These are phyloP conservation scores for Claviceps arundinis DNA, from an alignment of 2,329 filamentous ascomycete genomes.

Conservation along the genomic window DNA sequence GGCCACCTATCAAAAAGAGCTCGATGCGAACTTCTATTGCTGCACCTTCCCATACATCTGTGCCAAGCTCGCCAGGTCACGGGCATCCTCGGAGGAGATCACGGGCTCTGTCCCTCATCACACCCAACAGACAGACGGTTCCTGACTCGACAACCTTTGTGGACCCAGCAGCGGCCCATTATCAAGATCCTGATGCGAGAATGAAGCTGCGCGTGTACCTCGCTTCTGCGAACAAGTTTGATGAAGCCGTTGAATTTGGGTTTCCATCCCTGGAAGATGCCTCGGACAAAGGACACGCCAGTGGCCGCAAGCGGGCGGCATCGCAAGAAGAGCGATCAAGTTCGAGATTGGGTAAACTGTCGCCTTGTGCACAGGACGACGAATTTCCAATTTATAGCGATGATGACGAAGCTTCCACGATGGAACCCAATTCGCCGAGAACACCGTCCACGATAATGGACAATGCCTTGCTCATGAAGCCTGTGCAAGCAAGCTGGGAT, in stretches of 20 bases:
- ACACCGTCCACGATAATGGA: slow-evolving; percentile 37
- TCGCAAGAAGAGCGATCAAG: slow-evolving; percentile 16
- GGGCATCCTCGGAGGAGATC: slow-evolving; percentile 37
- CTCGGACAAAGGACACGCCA: slow-evolving; percentile 17
- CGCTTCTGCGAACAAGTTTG: slow-evolving; percentile 84
- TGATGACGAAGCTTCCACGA: slow-evolving; percentile 35
- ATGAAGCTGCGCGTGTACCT: slow-evolving; percentile 77
- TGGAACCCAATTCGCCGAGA: slow-evolving; percentile 46
- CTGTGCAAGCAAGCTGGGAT: slow-evolving; percentile 14
- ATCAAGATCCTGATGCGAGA: slow-evolving; percentile 79
- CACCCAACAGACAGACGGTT: slow-evolving; percentile 27
- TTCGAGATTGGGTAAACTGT: slow-evolving; percentile 34
- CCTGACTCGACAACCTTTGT: slow-evolving; percentile 24
- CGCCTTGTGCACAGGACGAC: slow-evolving; percentile 47
- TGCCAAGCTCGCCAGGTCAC: slow-evolving; percentile 9
- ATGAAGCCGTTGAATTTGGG: slow-evolving; percentile 87
- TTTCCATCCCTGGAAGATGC: slow-evolving; percentile 56
- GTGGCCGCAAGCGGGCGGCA: slow-evolving; percentile 9
- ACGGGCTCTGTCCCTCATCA: slow-evolving; percentile 41
- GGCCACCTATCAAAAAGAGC: slow-evolving; percentile 31
- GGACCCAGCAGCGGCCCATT: slow-evolving; percentile 66
- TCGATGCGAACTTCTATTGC: slow-evolving; percentile 16
- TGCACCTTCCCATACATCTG: slow-evolving; percentile 11
- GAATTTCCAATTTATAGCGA: slow-evolving; percentile 37
- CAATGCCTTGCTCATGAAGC: slow-evolving; percentile 19